A percentile compares a stretch with the other conserved stretches of the same genome.
Evolutionary conservation across 805 yeast species (phyloP).

Genomic region (Yarrowia sp.): DNA sequence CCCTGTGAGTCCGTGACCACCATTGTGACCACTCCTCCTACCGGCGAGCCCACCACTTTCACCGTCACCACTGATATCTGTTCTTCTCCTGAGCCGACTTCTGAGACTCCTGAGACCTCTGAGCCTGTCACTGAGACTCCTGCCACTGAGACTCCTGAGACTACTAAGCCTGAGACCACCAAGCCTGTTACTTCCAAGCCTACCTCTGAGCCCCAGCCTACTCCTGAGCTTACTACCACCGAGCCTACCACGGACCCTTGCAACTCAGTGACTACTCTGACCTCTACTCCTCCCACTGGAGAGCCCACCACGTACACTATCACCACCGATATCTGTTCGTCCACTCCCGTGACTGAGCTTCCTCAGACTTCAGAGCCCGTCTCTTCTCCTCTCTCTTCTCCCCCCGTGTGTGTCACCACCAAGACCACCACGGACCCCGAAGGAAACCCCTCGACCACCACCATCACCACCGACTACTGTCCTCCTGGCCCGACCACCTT

Average conservation of each 20-base stretch:
- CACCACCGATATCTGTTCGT: background rate
- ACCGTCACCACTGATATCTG: background rate
- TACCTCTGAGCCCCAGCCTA: background rate
- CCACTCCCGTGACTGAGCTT: background rate
- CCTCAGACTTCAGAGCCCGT: background rate
- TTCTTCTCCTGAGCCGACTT: background rate
- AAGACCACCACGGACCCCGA: background rate
- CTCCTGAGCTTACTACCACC: background rate
- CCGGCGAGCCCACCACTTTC: background rate
- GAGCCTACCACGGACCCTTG: background rate
- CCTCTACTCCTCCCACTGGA: background rate
- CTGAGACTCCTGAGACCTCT: background rate
- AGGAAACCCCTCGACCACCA: constrained; percentile 11
- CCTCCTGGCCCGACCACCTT: background rate
- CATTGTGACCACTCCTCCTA: background rate
- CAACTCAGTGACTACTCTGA: background rate
- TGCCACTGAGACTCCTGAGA: background rate
- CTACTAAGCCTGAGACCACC: background rate
- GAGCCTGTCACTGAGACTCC: background rate
- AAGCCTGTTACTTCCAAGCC: background rate
- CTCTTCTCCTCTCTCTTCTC: background rate
- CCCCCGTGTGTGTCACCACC: background rate
- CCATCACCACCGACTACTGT: constrained; percentile 6
- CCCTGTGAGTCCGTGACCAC: background rate
- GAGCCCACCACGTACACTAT: background rate